Evolutionary conservation across 2,329 filamentous ascomycete species (phyloP).

Genomic region (Trichoderma lentiforme): DNA sequence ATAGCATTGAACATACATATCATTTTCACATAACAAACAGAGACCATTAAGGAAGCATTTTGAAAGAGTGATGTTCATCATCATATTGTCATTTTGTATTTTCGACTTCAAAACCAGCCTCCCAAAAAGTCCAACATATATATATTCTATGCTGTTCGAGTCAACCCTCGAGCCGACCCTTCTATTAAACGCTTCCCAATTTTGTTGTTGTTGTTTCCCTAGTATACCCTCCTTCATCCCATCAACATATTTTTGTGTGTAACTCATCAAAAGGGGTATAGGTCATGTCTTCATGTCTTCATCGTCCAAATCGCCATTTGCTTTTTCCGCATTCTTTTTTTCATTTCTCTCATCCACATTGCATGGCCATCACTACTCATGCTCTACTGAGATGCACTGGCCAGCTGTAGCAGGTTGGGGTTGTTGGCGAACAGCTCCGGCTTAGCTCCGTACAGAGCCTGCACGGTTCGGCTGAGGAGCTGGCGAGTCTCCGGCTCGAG

Average conservation of each 20-base stretch:
- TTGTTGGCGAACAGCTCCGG: constrained; percentile 33
- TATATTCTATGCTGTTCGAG: neutral
- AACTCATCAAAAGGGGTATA: constrained; percentile 18
- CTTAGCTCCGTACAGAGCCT: constrained; percentile 40
- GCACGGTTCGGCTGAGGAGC: constrained; percentile 63
- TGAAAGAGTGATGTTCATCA: neutral
- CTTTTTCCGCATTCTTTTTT: neutral
- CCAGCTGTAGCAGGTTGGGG: constrained; percentile 32
- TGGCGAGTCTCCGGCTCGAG: constrained; percentile 67
- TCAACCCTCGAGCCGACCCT: neutral
- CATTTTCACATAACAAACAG: neutral
- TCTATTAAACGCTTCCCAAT: constrained; percentile 15
- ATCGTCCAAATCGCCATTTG: constrained; percentile 11
- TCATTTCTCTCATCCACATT: neutral
- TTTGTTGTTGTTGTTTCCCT: neutral
- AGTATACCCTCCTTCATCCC: constrained; percentile 7
- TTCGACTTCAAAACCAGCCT: neutral
- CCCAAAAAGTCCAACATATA: neutral
- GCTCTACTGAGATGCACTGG: constrained; percentile 23
- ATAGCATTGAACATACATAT: neutral
- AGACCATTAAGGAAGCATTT: neutral
- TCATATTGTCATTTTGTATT: neutral
- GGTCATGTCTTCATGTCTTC: constrained; percentile 21
- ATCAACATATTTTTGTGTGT: neutral
- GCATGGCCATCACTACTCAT: neutral